Conservation (phyloP, 2,329 filamentous ascomycete genomes). For the Scopulariopsis brevicaulis region DNA sequence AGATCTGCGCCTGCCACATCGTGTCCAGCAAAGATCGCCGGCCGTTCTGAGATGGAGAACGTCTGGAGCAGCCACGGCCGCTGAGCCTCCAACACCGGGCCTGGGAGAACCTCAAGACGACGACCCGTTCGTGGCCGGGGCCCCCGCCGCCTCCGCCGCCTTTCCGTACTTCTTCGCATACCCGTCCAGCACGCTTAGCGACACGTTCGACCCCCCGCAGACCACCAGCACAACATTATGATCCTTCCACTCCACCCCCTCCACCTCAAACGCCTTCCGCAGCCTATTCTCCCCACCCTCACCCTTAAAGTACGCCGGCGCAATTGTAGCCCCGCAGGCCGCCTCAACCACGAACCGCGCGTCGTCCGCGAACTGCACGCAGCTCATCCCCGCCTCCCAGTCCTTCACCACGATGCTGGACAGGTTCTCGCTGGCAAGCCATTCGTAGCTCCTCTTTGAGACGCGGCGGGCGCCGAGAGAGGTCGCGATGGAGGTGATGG, state of each 20-base stretch:
- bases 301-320: slow-evolving; percentile 40
- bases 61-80: too few relatives aligned
- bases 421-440: slow-evolving; percentile 32
- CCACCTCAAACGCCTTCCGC: slow-evolving; percentile 46
- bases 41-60: too few relatives aligned
- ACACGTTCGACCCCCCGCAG: slow-evolving; percentile 67
- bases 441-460: slow-evolving; percentile 54
- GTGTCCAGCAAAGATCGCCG: too few relatives aligned
- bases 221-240: slow-evolving; percentile 75
- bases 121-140: not conserved
- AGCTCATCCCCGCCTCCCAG: slow-evolving; percentile 68
- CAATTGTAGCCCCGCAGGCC: slow-evolving; percentile 74
- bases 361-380: slow-evolving; percentile 69
- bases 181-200: slow-evolving; percentile 44
- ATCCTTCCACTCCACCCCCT: slow-evolving; percentile 36
- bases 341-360: slow-evolving; percentile 72
- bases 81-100: too few relatives aligned
- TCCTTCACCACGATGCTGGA: slow-evolving; percentile 22
- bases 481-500: slow-evolving; percentile 66
- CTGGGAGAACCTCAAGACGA: not conserved
- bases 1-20: too few relatives aligned
- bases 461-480: slow-evolving; percentile 66
- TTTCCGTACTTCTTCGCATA: slow-evolving; percentile 31
- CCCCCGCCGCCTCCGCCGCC: not conserved
- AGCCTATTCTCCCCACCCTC: slow-evolving; percentile 19